A percentile compares a stretch with the other conserved stretches of the same genome.
These are phyloP conservation scores for Eucalyptus cloeziana DNA, from an alignment of 345 rosid species.

Conservation along the genomic window DNA sequence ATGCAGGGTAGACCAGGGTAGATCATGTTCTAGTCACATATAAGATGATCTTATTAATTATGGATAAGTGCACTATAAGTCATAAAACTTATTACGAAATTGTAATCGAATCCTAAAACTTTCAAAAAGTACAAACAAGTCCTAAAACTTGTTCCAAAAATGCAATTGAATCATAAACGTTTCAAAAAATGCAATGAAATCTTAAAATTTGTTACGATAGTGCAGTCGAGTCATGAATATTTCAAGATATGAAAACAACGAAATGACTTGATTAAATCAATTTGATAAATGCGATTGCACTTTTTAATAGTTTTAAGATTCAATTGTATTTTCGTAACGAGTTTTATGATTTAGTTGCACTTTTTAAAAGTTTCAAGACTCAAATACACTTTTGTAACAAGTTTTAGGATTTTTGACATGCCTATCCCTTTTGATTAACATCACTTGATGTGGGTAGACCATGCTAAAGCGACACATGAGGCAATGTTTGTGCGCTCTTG, in stretches of 20 bases:
- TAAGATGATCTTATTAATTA: background rate
- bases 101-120: too few relatives aligned
- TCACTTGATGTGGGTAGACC: background rate
- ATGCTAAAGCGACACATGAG: background rate
- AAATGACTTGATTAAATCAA: background rate
- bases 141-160: fast-evolving
- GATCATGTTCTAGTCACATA: background rate
- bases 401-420: too few relatives aligned
- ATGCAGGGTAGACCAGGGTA: background rate
- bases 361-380: too few relatives aligned
- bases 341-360: background rate
- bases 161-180: too few relatives aligned
- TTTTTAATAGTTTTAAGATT: too few relatives aligned
- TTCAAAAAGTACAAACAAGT: background rate
- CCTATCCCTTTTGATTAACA: background rate
- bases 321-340: background rate
- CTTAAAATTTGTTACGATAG: too few relatives aligned
- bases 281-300: background rate
- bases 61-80: background rate
- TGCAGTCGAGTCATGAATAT: fast-evolving
- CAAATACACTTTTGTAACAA: background rate
- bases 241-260: too few relatives aligned
- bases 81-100: background rate
- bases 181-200: too few relatives aligned
- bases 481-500: background rate